phyloP scores from a whole-genome alignment of 1,139 yeast genomes.

The Arxiozyma slooffiae region DNA sequence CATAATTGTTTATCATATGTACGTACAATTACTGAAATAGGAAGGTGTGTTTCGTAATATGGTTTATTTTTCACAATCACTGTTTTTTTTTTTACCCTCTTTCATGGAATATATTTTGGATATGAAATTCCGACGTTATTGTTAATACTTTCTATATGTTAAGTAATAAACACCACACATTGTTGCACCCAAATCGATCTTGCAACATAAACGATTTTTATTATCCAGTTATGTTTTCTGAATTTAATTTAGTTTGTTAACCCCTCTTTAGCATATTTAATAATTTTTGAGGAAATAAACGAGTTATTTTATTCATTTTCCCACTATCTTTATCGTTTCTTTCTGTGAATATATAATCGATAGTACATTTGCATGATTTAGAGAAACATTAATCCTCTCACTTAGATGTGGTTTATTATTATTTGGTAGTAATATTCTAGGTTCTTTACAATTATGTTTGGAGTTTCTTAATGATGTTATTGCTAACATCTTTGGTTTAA shows the following conservation, averaged over 20 bases:
- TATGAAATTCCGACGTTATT: background rate
- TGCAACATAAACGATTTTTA: background rate
- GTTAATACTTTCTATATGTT: too few species aligned
- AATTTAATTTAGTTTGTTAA: background rate
- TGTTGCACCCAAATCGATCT: slow-evolving; percentile 19
- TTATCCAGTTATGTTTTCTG: too few species aligned
- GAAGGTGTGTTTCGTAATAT: background rate
- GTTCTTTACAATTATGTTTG: slow-evolving; percentile 10
- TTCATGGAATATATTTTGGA: slow-evolving; percentile 30
- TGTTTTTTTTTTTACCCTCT: background rate
- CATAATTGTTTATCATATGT: background rate
- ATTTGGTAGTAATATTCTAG: slow-evolving; percentile 17
- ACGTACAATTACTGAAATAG: background rate
- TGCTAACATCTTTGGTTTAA: background rate
- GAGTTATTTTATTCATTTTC: background rate
- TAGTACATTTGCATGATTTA: slow-evolving; percentile 4
- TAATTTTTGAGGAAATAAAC: background rate
- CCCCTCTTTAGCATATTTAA: background rate
- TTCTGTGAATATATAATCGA: background rate
- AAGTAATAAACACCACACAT: too few species aligned
- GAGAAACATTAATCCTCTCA: slow-evolving; percentile 26
- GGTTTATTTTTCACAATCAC: too few species aligned
- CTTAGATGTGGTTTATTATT: slow-evolving; percentile 27
- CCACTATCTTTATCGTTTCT: background rate
- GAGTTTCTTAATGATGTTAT: slow-evolving; percentile 5